Conservation (phyloP, 2,329 filamentous ascomycete genomes). For the Diaporthe longicolla region DNA sequence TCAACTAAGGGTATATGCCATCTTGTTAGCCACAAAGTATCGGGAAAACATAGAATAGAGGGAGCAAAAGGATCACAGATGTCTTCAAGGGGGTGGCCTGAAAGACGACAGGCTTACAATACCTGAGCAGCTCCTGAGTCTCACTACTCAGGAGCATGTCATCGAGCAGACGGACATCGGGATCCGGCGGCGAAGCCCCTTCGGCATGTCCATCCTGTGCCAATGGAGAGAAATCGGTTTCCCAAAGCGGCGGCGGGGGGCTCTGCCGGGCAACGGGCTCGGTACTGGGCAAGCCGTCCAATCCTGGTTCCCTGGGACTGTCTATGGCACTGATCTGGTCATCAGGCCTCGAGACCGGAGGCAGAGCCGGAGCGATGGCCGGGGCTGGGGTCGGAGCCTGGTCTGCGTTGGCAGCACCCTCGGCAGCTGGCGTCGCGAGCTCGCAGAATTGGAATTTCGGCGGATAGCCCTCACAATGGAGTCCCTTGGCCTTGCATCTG, state of each 20-base stretch:
- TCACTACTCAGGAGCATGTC: conserved; percentile 5
- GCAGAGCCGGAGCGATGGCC: neutral
- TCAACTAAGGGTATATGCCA: neutral
- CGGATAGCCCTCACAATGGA: conserved; percentile 51
- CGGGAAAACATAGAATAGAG: no score
- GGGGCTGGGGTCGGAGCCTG: neutral
- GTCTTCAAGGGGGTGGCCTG: neutral
- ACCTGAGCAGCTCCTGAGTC: neutral
- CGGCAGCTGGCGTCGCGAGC: conserved; percentile 41
- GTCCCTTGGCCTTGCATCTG: conserved; percentile 49
- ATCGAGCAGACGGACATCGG: neutral
- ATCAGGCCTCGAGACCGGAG: neutral
- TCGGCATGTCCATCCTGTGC: neutral
- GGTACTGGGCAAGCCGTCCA: neutral
- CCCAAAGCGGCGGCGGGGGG: neutral
- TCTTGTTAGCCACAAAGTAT: neutral
- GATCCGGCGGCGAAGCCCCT: neutral
- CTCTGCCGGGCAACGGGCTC: neutral
- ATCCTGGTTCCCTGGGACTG: neutral
- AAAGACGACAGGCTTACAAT: neutral
- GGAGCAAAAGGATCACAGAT: neutral
- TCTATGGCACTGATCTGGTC: neutral
- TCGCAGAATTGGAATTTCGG: conserved; percentile 50
- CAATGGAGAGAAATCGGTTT: neutral
- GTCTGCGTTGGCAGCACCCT: neutral